Percentiles rank a stretch among this genome's conserved stretches.
Conservation (phyloP, 1,284 basidiomycete species). For the Ganoderma lucidum region DNA sequence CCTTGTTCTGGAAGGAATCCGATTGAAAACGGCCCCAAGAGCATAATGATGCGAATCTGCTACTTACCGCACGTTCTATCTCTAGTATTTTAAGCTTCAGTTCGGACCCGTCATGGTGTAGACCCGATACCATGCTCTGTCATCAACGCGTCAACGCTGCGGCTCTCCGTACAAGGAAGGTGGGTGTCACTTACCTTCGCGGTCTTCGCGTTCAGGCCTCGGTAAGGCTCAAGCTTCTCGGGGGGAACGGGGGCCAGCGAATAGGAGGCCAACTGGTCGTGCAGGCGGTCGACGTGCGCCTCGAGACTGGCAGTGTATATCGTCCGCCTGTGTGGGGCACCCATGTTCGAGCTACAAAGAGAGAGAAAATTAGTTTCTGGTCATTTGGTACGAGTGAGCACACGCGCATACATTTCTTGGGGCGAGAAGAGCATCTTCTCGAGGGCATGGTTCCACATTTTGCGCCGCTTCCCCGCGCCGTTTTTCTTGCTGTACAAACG, state of each 20-base stretch:
- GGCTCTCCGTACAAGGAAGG: not conserved
- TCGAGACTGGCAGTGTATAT: constrained; percentile 46
- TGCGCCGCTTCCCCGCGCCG: constrained; percentile 63
- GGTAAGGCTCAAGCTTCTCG: constrained; percentile 38
- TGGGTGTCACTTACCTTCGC: constrained; percentile 59
- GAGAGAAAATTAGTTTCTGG: constrained; percentile 1
- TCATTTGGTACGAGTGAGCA: not conserved
- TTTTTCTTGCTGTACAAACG: constrained; percentile 69
- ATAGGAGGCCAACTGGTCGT: constrained; percentile 37
- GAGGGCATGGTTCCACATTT: constrained; percentile 77
- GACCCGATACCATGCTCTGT: constrained; percentile 75
- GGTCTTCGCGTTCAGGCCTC: constrained; percentile 64
- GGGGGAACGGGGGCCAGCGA: constrained; percentile 37
- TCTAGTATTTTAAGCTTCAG: constrained; percentile 69
- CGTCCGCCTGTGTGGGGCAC: constrained; percentile 58
- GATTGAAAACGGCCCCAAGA: not conserved
- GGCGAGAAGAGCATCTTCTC: constrained; percentile 75
- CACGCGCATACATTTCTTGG: constrained; percentile 62
- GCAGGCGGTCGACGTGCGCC: constrained; percentile 41
- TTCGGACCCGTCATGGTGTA: constrained; percentile 68
- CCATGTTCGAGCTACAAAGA: constrained; percentile 62
- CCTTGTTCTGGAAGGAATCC: constrained; percentile 18
- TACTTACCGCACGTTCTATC: constrained; percentile 67
- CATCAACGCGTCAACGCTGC: not conserved
- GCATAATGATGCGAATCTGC: constrained; percentile 3